Percentiles rank a stretch among this genome's conserved stretches.
phyloP scores from a whole-genome alignment of 2,329 filamentous ascomycete species.

The Pezicula rhizophila region DNA sequence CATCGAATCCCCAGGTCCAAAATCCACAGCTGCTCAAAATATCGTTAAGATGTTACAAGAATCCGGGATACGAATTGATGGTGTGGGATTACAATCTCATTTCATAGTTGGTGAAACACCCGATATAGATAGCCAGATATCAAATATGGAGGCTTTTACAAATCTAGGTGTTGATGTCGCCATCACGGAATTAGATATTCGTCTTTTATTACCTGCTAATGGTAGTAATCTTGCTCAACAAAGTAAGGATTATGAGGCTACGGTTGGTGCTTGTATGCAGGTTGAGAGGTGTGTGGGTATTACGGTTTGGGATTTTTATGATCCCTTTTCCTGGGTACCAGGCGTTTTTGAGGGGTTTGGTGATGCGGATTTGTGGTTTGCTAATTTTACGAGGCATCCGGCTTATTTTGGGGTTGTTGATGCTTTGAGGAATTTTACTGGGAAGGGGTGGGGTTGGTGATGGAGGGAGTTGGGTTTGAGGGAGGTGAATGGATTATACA shows the following conservation, averaged over 20 bases:
- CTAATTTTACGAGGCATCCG: constrained; percentile 34
- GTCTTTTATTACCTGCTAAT: constrained; percentile 40
- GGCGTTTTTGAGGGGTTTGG: constrained; percentile 33
- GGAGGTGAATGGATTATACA: too few species aligned
- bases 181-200: constrained; percentile 57
- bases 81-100: constrained; percentile 57
- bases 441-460: neutral
- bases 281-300: constrained; percentile 21
- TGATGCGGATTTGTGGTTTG: constrained; percentile 33
- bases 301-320: constrained; percentile 25
- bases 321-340: constrained; percentile 31
- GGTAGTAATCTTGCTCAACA: constrained; percentile 35
- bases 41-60: constrained; percentile 39
- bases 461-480: too few species aligned
- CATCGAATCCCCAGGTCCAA: constrained; percentile 46
- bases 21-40: constrained; percentile 37
- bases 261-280: constrained; percentile 18
- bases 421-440: constrained; percentile 27
- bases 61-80: constrained; percentile 52
- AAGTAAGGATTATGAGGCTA: constrained; percentile 37
- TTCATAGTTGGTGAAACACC: constrained; percentile 48
- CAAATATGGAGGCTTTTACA: constrained; percentile 42
- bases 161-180: constrained; percentile 49
- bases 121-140: constrained; percentile 35
- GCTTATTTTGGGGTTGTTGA: constrained; percentile 32